Conservation (phyloP, 1,284 basidiomycete genomes). For the Heterobasidion occidentale region DNA sequence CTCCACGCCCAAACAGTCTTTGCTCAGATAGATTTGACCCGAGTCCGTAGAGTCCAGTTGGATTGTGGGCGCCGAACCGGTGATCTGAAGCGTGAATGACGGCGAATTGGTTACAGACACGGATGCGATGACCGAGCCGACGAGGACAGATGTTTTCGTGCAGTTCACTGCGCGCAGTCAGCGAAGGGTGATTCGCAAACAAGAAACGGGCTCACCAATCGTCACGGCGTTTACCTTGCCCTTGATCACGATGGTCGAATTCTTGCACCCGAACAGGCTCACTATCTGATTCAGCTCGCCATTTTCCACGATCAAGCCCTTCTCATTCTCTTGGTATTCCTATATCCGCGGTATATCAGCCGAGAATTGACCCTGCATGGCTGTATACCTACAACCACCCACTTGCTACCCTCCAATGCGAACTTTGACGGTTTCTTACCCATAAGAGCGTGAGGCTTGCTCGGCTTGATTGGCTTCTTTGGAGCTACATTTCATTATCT, state of each 20-base stretch:
- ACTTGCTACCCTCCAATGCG: conserved; percentile 88
- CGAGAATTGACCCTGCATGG: neutral
- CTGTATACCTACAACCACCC: conserved; percentile 69
- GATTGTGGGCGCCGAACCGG: conserved; percentile 85
- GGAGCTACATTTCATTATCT: conserved; percentile 21
- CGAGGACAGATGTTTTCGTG: conserved; percentile 81
- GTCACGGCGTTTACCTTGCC: conserved; percentile 97
- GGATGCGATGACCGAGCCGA: conserved; percentile 89
- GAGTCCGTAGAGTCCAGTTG: conserved; percentile 93
- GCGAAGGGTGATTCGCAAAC: neutral
- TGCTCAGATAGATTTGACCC: conserved; percentile 92
- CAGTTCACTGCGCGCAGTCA: conserved; percentile 63
- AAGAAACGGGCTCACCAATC: conserved; percentile 49
- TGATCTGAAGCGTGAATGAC: conserved; percentile 91
- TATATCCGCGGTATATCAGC: conserved; percentile 22
- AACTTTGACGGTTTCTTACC: conserved; percentile 94
- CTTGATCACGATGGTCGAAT: conserved; percentile 78
- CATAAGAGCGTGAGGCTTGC: conserved; percentile 73
- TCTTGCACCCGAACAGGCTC: conserved; percentile 90
- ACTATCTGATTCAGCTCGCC: conserved; percentile 81
- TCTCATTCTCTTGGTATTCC: conserved; percentile 93
- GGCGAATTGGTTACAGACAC: conserved; percentile 87
- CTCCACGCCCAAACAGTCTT: conserved; percentile 72
- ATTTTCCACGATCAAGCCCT: conserved; percentile 67
- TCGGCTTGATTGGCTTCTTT: conserved; percentile 68